Conservation (phyloP, 257 asterid species). For the Mitragyna speciosa region DNA sequence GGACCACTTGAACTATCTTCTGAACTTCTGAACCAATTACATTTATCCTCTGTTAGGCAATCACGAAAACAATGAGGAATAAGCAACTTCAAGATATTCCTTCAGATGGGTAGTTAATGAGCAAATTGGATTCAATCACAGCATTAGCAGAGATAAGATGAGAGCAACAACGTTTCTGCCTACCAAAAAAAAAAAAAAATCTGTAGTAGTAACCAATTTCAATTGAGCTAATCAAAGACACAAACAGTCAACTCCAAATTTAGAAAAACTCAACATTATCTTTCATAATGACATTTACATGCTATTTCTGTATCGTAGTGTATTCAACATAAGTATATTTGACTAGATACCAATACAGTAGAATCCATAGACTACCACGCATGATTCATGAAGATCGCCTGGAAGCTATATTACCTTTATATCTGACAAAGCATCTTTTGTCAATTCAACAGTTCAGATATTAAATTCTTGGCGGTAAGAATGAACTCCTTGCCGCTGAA, state of each 20-base stretch:
- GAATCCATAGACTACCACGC: not conserved
- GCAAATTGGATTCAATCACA: not conserved
- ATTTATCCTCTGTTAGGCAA: constrained; percentile 53
- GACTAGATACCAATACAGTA: not conserved
- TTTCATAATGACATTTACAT: too few species aligned
- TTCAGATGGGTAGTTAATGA: not conserved
- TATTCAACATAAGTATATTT: not conserved
- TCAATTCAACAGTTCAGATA: constrained; percentile 67
- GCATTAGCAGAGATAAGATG: not conserved
- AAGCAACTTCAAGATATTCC: constrained; percentile 6
- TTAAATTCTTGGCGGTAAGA: constrained; percentile 55
- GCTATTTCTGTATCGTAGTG: not conserved
- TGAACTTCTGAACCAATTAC: constrained; percentile 56
- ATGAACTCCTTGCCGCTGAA: constrained; percentile 50
- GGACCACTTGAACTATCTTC: constrained; percentile 57
- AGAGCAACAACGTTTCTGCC: not conserved
- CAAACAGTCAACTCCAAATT: not conserved
- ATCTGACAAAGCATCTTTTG: constrained; percentile 62
- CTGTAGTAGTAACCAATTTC: not conserved
- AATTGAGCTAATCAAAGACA: not conserved
- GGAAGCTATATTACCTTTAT: constrained; percentile 49
- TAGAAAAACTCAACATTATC: not conserved
- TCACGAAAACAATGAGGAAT: constrained; percentile 14
- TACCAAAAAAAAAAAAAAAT: too few species aligned
- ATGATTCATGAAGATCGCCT: not conserved